Evolutionary conservation across 2,329 filamentous ascomycete species (phyloP).

Genomic region (Colletotrichum shisoi): DNA sequence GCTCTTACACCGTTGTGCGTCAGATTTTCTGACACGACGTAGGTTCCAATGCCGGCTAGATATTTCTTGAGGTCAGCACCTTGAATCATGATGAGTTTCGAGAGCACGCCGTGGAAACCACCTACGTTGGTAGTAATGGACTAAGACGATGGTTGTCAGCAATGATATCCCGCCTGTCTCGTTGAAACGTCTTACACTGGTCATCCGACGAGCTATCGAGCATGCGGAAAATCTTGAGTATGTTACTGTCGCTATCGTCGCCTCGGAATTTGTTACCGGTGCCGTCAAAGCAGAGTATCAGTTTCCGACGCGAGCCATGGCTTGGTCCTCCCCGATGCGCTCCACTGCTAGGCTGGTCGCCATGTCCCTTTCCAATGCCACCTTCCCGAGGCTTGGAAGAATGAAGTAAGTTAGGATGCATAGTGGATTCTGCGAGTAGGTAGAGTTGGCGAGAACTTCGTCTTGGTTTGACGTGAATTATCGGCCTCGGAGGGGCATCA

Average conservation of each 20-base stretch:
- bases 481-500: not conserved
- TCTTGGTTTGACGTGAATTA: not conserved
- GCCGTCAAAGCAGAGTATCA: conserved; percentile 69
- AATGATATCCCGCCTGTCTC: no score
- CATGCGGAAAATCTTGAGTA: conserved; percentile 76
- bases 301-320: conserved; percentile 49
- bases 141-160: conserved; percentile 42
- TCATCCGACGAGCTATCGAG: conserved; percentile 68
- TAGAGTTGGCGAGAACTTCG: not conserved
- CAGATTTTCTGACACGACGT: conserved; percentile 68
- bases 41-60: conserved; percentile 74
- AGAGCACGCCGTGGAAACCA: not conserved
- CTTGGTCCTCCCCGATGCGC: conserved; percentile 6
- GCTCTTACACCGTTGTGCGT: conserved; percentile 65
- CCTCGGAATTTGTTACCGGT: conserved; percentile 71
- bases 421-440: not conserved
- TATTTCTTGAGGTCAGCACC: no score
- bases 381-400: not conserved
- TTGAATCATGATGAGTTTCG: no score
- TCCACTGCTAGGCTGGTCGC: conserved; percentile 4
- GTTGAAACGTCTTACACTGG: conserved; percentile 57
- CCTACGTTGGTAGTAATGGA: conserved; percentile 70
- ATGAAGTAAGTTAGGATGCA: conserved; percentile 6
- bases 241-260: conserved; percentile 69
- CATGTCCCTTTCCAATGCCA: not conserved